Conservation (phyloP, 2,329 filamentous ascomycete species). For the Fusarium xylarioides region DNA sequence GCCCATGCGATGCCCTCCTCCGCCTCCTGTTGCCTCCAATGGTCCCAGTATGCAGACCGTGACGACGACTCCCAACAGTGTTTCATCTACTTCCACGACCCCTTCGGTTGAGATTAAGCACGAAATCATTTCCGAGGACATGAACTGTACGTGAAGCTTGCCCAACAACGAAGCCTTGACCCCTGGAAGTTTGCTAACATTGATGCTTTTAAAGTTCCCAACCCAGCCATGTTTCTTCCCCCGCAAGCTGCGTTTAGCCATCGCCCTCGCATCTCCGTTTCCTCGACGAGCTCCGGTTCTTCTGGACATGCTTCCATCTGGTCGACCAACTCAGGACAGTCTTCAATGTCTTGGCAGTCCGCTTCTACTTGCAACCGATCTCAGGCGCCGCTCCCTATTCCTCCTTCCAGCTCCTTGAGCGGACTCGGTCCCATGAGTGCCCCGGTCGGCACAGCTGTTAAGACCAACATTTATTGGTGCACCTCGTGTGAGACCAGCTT, state of each 20-base stretch:
- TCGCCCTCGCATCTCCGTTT: slow-evolving; percentile 57
- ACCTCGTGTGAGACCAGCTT: slow-evolving; percentile 71
- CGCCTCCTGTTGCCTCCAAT: slow-evolving; percentile 40
- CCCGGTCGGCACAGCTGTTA: slow-evolving; percentile 42
- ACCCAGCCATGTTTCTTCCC: slow-evolving; percentile 47
- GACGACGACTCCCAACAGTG: slow-evolving; percentile 31
- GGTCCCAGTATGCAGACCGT: slow-evolving; percentile 31
- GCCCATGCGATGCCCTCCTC: slow-evolving; percentile 47
- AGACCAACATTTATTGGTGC: slow-evolving; percentile 64
- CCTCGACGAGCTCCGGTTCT: slow-evolving; percentile 60
- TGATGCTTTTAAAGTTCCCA: slow-evolving; percentile 24
- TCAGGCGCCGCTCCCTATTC: slow-evolving; percentile 50
- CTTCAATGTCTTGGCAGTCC: slow-evolving; percentile 53
- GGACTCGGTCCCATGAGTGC: slow-evolving; percentile 44
- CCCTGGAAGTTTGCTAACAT: slow-evolving; percentile 11
- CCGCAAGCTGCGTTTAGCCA: slow-evolving; percentile 52
- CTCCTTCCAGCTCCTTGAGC: slow-evolving; percentile 46
- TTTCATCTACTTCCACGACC: slow-evolving; percentile 36
- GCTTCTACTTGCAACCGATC: slow-evolving; percentile 46
- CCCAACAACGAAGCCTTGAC: not conserved
- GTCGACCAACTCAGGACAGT: slow-evolving; percentile 54
- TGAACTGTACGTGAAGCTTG: slow-evolving; percentile 37
- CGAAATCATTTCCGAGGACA: slow-evolving; percentile 44
- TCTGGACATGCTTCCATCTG: slow-evolving; percentile 59
- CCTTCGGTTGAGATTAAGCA: slow-evolving; percentile 44